A percentile compares a stretch with the other conserved stretches of the same genome.
These are phyloP conservation scores for Alnus rubra DNA, from an alignment of 306 rosid species.

Conservation along the genomic window DNA sequence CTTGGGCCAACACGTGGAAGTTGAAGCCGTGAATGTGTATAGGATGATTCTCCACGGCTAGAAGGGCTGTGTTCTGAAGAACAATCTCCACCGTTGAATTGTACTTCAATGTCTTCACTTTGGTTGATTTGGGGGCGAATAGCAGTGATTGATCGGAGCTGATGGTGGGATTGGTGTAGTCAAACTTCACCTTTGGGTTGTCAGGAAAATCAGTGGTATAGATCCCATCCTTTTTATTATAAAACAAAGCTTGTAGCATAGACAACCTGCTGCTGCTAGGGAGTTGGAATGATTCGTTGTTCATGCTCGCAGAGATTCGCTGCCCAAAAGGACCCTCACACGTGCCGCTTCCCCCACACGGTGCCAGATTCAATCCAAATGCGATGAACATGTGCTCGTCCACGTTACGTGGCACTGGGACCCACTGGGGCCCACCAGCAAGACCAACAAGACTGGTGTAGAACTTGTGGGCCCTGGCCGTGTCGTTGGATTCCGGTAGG, in stretches of 20 bases:
- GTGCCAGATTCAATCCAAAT: constrained; percentile 30
- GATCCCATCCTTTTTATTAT: constrained; percentile 20
- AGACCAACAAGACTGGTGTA: constrained; percentile 40
- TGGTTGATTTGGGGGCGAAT: constrained; percentile 53
- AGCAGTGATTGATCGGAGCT: not conserved
- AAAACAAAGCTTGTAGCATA: constrained; percentile 48
- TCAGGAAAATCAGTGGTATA: constrained; percentile 56
- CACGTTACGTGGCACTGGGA: constrained; percentile 40
- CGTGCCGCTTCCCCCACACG: constrained; percentile 26
- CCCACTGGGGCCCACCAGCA: constrained; percentile 50
- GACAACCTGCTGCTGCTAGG: constrained; percentile 36
- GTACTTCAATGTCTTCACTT: constrained; percentile 54
- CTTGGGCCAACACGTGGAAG: constrained; percentile 66
- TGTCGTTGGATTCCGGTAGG: constrained; percentile 43
- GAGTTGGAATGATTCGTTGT: constrained; percentile 57
- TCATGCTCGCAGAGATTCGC: constrained; percentile 60
- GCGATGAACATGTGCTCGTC: constrained; percentile 60
- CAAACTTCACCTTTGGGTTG: constrained; percentile 34
- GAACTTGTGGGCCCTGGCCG: constrained; percentile 52
- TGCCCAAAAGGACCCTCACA: constrained; percentile 30
- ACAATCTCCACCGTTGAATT: constrained; percentile 59
- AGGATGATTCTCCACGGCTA: constrained; percentile 48
- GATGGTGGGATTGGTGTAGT: constrained; percentile 33
- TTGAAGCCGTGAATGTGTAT: constrained; percentile 65
- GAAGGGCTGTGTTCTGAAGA: constrained; percentile 47